Base-by-base conservation (phyloP, 1,139 yeast species). In the Suhomyces chickasaworum region DNA sequence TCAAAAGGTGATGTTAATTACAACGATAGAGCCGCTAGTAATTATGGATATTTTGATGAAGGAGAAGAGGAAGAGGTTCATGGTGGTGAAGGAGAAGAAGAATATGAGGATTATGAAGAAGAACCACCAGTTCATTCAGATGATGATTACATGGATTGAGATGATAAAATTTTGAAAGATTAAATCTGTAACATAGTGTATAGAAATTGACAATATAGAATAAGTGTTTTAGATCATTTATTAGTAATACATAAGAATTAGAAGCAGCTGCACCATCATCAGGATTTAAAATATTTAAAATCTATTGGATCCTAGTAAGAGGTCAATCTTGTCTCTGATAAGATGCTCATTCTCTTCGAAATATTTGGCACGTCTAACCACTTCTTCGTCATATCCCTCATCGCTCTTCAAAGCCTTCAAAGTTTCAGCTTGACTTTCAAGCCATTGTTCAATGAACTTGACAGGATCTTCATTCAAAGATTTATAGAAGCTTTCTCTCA, bases 321-420 rank as follows among this genome's bases (percentile, higher is more conserved):
- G 71, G 54, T 87, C 90, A 45, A 90, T 76, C 57, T 88, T 89
- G 57, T 89, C 93, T 54, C 80, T 79, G 47, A 90, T 73, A 58
- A 87, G 70, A 38, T 64, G 66, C 55, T 75, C 78, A 50, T 88
- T 89, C 50, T 88, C 89, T 39, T 82, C 80, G 67, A 89, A 91
- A 65, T 86, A 90, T 33, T 84, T 80, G 7, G 96, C 82, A 57
- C 85, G 81, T 69, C 99, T 81, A 2, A 89, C 96, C 25, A 82
- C 74, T 62, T 93, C 98, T 66, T 91, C 98, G 61, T 88, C 89
- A 64, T 87, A 88, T 8, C 95, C 90, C 57, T 88, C 91, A 63
- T 91, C 97, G 51, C 95, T 89, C 57, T 86, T 79, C 53, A 89
- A 77, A 15, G 89, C 84, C 63, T 81, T 84, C 58, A 89, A 74